phyloP scores from a whole-genome alignment of 805 yeast species.

The Kluyveromyces wickerhamii region DNA sequence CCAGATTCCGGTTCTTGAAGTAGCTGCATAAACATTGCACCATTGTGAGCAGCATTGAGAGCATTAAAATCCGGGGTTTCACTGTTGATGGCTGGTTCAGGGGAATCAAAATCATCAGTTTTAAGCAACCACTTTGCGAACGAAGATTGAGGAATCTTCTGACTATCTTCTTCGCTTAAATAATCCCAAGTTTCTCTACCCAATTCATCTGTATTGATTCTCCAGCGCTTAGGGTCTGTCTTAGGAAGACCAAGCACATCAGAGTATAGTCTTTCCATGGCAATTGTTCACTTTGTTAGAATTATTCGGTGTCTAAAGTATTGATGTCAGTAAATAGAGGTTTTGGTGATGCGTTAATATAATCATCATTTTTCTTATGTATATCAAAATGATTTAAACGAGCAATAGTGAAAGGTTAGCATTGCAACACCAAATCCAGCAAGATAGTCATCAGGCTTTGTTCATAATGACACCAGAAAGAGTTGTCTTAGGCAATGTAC shows the following conservation, averaged over 20 bases:
- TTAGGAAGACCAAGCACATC: slow-evolving; percentile 59
- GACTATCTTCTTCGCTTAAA: slow-evolving; percentile 33
- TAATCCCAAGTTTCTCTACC: slow-evolving; percentile 86
- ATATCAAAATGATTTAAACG: too few relatives aligned
- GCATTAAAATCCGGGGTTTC: slow-evolving; percentile 32
- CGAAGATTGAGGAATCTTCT: slow-evolving; percentile 42
- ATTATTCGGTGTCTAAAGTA: too few relatives aligned
- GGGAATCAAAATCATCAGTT: slow-evolving; percentile 32
- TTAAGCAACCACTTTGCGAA: slow-evolving; percentile 50
- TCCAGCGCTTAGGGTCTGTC: slow-evolving; percentile 71
- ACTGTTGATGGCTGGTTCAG: slow-evolving; percentile 27
- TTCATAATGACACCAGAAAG: background rate
- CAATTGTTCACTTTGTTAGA: too few relatives aligned
- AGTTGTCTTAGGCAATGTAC: background rate
- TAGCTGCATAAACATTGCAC: slow-evolving; percentile 57
- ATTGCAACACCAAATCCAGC: too few relatives aligned
- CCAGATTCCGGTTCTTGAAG: slow-evolving; percentile 80
- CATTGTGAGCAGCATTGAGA: slow-evolving; percentile 58
- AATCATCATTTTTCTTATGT: too few relatives aligned
- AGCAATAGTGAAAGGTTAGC: too few relatives aligned
- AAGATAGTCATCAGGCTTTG: too few relatives aligned
- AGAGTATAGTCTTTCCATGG: slow-evolving; percentile 40
- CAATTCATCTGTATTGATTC: slow-evolving; percentile 55
- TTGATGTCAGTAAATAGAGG: too few relatives aligned
- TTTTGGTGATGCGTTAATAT: too few relatives aligned